A percentile compares a stretch with the other conserved stretches of the same genome.
phyloP scores from a whole-genome alignment of 371 early-diverging fungal genomes.

The Rhizopus delemar region DNA sequence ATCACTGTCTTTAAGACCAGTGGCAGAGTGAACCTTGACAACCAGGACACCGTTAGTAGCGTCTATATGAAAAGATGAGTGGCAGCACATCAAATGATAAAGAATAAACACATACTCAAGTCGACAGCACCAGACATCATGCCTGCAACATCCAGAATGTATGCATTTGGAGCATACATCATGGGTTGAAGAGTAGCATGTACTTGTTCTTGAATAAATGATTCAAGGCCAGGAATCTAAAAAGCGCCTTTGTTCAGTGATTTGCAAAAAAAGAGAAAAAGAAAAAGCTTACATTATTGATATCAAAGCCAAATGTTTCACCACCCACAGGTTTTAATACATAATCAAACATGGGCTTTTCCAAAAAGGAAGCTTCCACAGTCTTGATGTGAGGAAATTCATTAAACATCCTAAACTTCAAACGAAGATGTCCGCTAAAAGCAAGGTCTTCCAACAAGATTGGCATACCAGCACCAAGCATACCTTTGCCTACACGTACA shows the following conservation, averaged over 20 bases:
- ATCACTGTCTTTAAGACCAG: constrained; percentile 81
- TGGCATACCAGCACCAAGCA: constrained; percentile 87
- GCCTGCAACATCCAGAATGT: constrained; percentile 80
- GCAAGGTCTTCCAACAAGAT: constrained; percentile 91
- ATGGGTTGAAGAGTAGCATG: constrained; percentile 77
- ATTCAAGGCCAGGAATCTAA: constrained; percentile 80
- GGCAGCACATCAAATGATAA: neutral
- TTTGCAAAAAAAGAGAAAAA: constrained; percentile 1
- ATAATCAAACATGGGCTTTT: constrained; percentile 91
- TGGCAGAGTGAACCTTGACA: constrained; percentile 75
- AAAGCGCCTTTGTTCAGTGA: constrained; percentile 1
- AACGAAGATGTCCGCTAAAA: constrained; percentile 80
- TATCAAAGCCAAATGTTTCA: constrained; percentile 85
- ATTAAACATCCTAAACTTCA: constrained; percentile 83
- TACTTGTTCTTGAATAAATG: constrained; percentile 80
- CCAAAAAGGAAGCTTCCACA: constrained; percentile 87
- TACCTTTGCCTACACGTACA: constrained; percentile 84
- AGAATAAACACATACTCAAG: constrained; percentile 23
- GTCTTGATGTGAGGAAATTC: constrained; percentile 91
- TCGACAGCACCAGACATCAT: constrained; percentile 75
- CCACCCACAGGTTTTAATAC: constrained; percentile 92
- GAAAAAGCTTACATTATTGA: constrained; percentile 64
- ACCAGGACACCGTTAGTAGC: constrained; percentile 84
- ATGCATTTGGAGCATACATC: constrained; percentile 87
- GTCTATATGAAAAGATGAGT: constrained; percentile 25